Conservation (phyloP, 2,329 filamentous ascomycete genomes). For the Didymella exigua region DNA sequence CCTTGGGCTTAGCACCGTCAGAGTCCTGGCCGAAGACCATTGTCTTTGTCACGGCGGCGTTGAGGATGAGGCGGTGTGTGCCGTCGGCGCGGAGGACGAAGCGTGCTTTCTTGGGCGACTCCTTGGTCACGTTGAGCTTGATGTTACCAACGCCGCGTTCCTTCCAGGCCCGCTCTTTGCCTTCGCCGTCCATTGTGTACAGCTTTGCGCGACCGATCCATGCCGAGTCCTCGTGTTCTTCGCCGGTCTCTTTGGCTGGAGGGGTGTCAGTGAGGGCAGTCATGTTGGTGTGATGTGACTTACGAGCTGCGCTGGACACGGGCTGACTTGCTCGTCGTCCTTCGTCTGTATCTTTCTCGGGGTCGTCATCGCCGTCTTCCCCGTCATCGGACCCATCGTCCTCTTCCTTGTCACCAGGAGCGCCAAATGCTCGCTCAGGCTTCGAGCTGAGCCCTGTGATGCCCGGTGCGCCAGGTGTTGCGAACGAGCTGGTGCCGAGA, state of each 20-base stretch:
- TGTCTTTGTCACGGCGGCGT: constrained; percentile 77
- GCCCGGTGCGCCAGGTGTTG: constrained; percentile 60
- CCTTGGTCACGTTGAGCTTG: constrained; percentile 69
- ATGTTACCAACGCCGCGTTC: constrained; percentile 84
- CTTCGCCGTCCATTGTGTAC: constrained; percentile 71
- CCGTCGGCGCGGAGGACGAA: constrained; percentile 92
- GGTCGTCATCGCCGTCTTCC: constrained; percentile 54
- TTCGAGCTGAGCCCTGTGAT: constrained; percentile 61
- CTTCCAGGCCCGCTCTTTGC: constrained; percentile 72
- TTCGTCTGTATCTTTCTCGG: constrained; percentile 41
- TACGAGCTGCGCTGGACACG: constrained; percentile 11
- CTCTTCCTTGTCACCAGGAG: constrained; percentile 60
- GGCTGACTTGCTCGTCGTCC: constrained; percentile 21
- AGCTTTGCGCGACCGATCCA: constrained; percentile 82
- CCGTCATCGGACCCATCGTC: constrained; percentile 61
- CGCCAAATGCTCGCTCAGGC: constrained; percentile 75
- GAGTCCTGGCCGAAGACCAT: constrained; percentile 78
- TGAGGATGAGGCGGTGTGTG: constrained; percentile 83
- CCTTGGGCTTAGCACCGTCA: constrained; percentile 66
- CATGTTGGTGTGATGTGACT: not conserved
- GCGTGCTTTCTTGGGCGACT: constrained; percentile 61
- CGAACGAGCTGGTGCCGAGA: constrained; percentile 69
- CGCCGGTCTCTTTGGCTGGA: constrained; percentile 77
- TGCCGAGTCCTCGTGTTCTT: constrained; percentile 78
- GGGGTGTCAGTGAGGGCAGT: constrained; percentile 20